Conservation (phyloP, 2,329 filamentous ascomycete genomes). For the Sarocladium brachiariae region DNA sequence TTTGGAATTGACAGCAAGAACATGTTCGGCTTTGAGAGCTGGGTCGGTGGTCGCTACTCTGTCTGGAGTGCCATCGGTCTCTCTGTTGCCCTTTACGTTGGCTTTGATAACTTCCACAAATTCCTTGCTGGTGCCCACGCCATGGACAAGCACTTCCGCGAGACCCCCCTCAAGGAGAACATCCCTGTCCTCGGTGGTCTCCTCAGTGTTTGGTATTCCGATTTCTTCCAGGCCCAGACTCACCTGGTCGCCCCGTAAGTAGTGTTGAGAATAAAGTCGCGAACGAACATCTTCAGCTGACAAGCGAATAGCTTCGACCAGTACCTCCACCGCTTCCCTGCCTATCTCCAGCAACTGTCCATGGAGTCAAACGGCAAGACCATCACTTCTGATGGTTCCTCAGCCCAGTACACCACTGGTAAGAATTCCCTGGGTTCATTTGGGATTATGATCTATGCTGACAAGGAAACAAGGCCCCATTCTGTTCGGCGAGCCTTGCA, state of each 20-base stretch:
- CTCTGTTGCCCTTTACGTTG: conserved; percentile 89
- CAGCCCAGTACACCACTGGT: conserved; percentile 94
- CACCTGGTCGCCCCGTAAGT: conserved; percentile 91
- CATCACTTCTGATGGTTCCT: conserved; percentile 78
- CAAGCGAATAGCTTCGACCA: conserved; percentile 70
- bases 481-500: conserved; percentile 95
- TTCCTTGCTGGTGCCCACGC: conserved; percentile 91
- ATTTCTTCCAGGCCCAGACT: conserved; percentile 98
- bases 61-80: conserved; percentile 98
- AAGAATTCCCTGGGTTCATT: conserved; percentile 14
- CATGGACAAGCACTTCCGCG: conserved; percentile 98
- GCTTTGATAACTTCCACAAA: conserved; percentile 95
- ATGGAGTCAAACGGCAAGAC: conserved; percentile 99
- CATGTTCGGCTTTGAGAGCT: conserved; percentile 99
- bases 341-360: conserved; percentile 96
- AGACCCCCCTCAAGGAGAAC: conserved; percentile 86
- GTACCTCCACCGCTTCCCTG: conserved; percentile 97
- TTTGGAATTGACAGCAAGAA: conserved; percentile 98
- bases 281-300: conserved; percentile 9
- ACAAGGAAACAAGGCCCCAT: conserved; percentile 54
- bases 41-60: conserved; percentile 96
- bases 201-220: conserved; percentile 95
- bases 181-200: conserved; percentile 90
- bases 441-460: conserved; percentile 10
- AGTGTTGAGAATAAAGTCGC: too few species aligned